Percentiles rank a stretch among this genome's conserved stretches.
phyloP scores from a whole-genome alignment of 2,329 filamentous ascomycete species.

The Penicillium palitans region DNA sequence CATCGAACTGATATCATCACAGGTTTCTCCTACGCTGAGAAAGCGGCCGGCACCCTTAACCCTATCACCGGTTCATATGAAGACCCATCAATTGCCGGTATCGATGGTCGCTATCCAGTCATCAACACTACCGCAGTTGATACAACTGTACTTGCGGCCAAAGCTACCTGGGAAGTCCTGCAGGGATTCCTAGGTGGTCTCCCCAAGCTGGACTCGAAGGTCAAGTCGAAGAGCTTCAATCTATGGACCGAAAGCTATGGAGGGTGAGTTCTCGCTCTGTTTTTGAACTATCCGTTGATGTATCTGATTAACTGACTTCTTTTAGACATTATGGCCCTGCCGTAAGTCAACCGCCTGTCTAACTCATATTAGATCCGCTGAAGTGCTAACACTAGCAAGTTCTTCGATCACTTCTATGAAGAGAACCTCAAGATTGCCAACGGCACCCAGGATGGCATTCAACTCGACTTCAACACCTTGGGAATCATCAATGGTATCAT shows the following conservation, averaged over 20 bases:
- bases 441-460: slow-evolving; percentile 49
- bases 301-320: slow-evolving; percentile 7
- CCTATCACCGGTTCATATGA: slow-evolving; percentile 48
- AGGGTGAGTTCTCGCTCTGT: slow-evolving; percentile 37
- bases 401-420: slow-evolving; percentile 59
- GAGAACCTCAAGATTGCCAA: slow-evolving; percentile 58
- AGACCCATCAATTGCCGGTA: slow-evolving; percentile 44
- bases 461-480: slow-evolving; percentile 56
- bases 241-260: slow-evolving; percentile 60
- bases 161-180: slow-evolving; percentile 56
- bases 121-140: slow-evolving; percentile 53
- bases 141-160: slow-evolving; percentile 58
- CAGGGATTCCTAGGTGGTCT: slow-evolving; percentile 56
- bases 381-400: slow-evolving; percentile 35
- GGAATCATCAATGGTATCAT: slow-evolving; percentile 60
- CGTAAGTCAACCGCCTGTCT: slow-evolving; percentile 20
- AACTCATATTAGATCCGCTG: not conserved
- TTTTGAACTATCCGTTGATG: not conserved
- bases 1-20: slow-evolving; percentile 1
- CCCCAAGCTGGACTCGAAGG: slow-evolving; percentile 49
- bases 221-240: slow-evolving; percentile 57
- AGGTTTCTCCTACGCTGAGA: slow-evolving; percentile 40
- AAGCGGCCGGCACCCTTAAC: slow-evolving; percentile 45
- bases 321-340: slow-evolving; percentile 54
- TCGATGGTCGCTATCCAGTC: slow-evolving; percentile 51